A percentile compares a stretch with the other conserved stretches of the same genome.
Evolutionary conservation across 176 grass and related monocot genomes (phyloP).

Genomic region (Zea mays): DNA sequence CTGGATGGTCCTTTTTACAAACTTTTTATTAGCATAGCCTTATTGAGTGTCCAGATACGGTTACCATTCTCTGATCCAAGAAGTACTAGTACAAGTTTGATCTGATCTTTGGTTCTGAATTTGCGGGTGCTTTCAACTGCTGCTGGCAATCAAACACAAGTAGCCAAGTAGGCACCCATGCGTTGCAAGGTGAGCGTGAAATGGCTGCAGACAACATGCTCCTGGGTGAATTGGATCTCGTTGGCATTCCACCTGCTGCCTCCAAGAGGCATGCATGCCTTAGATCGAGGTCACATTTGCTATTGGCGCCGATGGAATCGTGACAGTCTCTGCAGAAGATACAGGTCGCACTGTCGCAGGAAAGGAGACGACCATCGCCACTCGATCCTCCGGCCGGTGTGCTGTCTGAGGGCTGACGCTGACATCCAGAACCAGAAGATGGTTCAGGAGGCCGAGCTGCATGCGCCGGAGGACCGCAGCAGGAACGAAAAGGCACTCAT

Average conservation of each 20-base stretch:
- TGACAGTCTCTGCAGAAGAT: constrained; percentile 24
- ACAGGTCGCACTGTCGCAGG: constrained; percentile 29
- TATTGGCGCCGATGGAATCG: constrained; percentile 25
- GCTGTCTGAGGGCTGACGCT: constrained; percentile 19
- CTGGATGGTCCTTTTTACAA: background rate
- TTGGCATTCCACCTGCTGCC: constrained; percentile 5
- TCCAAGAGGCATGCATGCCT: constrained; percentile 36
- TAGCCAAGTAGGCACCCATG: constrained; percentile 33
- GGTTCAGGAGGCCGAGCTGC: constrained; percentile 35
- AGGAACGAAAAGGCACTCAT: constrained; percentile 28
- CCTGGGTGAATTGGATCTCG: constrained; percentile 32
- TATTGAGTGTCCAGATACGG: background rate
- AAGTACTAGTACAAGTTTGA: background rate
- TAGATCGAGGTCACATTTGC: constrained; percentile 24
- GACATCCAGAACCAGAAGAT: constrained; percentile 28
- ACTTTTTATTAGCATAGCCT: background rate
- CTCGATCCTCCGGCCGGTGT: constrained; percentile 21
- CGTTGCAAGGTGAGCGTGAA: constrained; percentile 30
- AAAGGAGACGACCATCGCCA: constrained; percentile 33
- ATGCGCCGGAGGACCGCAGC: constrained; percentile 20
- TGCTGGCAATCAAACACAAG: constrained; percentile 37
- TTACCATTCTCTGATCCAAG: background rate
- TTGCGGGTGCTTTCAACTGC: constrained; percentile 31
- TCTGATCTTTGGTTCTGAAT: background rate
- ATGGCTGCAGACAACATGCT: constrained; percentile 36